Base-by-base conservation (phyloP, 2,329 filamentous ascomycete species). In the Ophiostoma sp. region DNA sequence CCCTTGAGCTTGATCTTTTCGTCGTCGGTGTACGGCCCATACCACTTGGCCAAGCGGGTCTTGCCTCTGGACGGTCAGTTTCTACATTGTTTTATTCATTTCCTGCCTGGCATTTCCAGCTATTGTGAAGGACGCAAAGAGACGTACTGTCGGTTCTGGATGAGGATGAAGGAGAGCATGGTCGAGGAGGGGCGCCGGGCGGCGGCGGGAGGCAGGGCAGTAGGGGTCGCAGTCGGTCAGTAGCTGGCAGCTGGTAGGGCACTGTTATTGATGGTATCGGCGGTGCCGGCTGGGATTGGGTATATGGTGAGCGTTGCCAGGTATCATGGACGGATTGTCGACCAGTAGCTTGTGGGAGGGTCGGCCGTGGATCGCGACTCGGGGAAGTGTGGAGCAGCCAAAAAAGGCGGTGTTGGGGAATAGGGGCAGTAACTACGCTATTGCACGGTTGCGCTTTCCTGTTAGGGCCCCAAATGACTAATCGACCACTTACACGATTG, bases 1-100 rank as follows among this genome's bases (percentile, higher is more conserved):
- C 95, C 95, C 82, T 99, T 99, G 76, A 99, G 86, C 83, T 97
- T 97, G 80, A 99, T 92, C 84, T 99, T 99, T 80, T 99, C 93
- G 80, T 98, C 94, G 84, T 99, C 95, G 81, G 89, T 96, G 84
- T 97, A 99, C 73, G 95, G 94, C 75, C 91, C 92, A 84, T 99
- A 99, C 94, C 94, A 99, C 83, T 99, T 99, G 74, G 95, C 95
- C 74, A 99, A 87, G 76, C 95, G 91, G 76, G 95, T 99, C 84
- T 99, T 99, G 82, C 95, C 95, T 86, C 94, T 97, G 75, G 8
- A 33, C 20, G 1, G 60, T 44, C 17, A 17, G 48, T 36, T 4
- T n/a, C 33, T 17, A 17, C 3, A 64, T 17, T 15, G 27, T 27
- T 10, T 27, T 11, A 15, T 10, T 27, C 13, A 11, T 5, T 3